phyloP scores from a whole-genome alignment of 2,329 filamentous ascomycete species.

The Talaromyces albobiverticillius region DNA sequence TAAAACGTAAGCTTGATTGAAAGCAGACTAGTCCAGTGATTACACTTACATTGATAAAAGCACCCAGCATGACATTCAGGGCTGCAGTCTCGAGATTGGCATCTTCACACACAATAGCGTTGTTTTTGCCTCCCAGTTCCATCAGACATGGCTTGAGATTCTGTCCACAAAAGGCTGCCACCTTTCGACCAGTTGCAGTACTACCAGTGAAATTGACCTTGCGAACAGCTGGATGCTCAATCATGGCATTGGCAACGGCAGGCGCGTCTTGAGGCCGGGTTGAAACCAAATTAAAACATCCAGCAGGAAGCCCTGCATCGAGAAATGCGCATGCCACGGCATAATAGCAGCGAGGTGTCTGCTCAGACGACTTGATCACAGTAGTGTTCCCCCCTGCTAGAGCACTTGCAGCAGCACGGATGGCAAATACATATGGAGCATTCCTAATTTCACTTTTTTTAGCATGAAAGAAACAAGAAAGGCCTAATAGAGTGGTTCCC shows the following conservation, averaged over 20 bases:
- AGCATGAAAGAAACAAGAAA: background rate
- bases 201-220: constrained; percentile 49
- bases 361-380: constrained; percentile 68
- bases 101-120: constrained; percentile 44
- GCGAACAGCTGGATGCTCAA: constrained; percentile 35
- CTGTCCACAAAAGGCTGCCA: constrained; percentile 36
- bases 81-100: constrained; percentile 46
- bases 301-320: constrained; percentile 43
- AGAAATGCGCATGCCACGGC: constrained; percentile 42
- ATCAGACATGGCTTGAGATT: constrained; percentile 46
- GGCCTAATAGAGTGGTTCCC: background rate
- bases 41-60: constrained; percentile 58
- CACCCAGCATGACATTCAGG: constrained; percentile 42
- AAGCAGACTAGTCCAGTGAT: too few species aligned
- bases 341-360: constrained; percentile 61
- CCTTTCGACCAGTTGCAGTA: constrained; percentile 39
- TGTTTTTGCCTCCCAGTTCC: constrained; percentile 50
- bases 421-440: constrained; percentile 51
- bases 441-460: constrained; percentile 41
- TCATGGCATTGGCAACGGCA: constrained; percentile 34
- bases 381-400: constrained; percentile 70
- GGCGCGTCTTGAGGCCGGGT: constrained; percentile 31
- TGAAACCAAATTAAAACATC: constrained; percentile 40
- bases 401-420: constrained; percentile 56
- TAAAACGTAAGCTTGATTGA: too few species aligned